Evolutionary conservation across 768 basidiomycete species (phyloP), one percentile per base, ranked within the genome.

Genomic region (Termitomyces sp.): DNA sequence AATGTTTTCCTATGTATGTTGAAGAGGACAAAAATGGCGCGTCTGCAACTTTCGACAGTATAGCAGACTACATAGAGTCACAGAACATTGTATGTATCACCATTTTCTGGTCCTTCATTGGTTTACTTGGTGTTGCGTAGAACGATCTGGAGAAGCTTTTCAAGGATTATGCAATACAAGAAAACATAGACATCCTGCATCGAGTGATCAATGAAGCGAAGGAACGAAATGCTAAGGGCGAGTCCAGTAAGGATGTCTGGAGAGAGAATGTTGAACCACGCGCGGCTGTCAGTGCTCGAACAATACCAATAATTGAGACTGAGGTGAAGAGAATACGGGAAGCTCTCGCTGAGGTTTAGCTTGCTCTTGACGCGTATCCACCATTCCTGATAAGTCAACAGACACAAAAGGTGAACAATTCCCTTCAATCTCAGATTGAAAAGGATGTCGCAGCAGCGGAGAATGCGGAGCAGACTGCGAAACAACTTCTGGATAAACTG

Each of bases 41-140:
- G 1, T 76, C 77, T 29, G 80, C 79, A 3, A 83, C 82, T 1
- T 87, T 79, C 65, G 85, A 84, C 55, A 83, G 81, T 18, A 83
- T 92, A 18, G 83, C 88, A 5, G 76, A 83, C 60, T 87, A 88
- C 54, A 86, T 90, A 64, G 88, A 91, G 62, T 78, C 82, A 13
- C 78, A 84, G 51, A 86, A 83, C 49, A 66, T 75, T 63, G 78
- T 78, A 65, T 51, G 70, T 77, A 69, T 53, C 54, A 70, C 63
- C 52, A 55, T 47, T 52, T 57, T 29, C 36, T 24, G 2, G 16
- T 14, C 53, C 13, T 26, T 18, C 34, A 32, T 20, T 36, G 12
- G 46, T 53, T 18, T 41, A 48, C 47, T 59, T 20, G 48, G 39
- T 34, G 39, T 53, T 46, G 18, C 49, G 6, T 53, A 90, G 88